phyloP scores from a whole-genome alignment of 2,329 filamentous ascomycete species.

The Dendrostoma leiphaemia region DNA sequence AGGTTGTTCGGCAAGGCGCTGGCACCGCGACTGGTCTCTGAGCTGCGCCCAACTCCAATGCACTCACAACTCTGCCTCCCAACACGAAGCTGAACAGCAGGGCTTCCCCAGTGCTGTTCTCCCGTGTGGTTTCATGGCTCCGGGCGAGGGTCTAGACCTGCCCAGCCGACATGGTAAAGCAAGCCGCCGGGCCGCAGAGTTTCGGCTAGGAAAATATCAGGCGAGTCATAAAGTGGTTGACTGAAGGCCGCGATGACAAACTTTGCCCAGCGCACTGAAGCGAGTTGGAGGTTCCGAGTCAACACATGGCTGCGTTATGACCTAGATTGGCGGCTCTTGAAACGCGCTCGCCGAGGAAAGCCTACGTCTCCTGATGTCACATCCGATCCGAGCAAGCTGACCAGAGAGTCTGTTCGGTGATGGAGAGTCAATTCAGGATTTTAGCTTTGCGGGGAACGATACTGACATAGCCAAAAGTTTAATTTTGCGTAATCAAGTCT shows the following conservation, averaged over 20 bases:
- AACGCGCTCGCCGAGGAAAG: background rate
- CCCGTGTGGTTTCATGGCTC: background rate
- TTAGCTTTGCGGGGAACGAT: background rate
- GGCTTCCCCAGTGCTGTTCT: background rate
- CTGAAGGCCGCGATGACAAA: too few relatives aligned
- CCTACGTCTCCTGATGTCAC: background rate
- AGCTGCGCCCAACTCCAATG: too few relatives aligned
- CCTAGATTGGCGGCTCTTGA: constrained; percentile 8
- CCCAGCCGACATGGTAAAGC: background rate
- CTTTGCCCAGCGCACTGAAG: too few relatives aligned
- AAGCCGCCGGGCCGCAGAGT: background rate
- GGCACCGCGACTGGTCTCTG: background rate
- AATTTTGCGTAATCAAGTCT: too few relatives aligned
- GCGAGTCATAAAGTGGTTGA: background rate
- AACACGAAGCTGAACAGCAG: background rate
- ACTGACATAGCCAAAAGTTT: too few relatives aligned
- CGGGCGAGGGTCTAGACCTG: background rate
- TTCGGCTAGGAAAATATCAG: background rate
- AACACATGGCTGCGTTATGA: background rate
- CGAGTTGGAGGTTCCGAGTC: too few relatives aligned
- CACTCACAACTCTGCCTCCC: background rate
- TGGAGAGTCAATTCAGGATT: background rate
- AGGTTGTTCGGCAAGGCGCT: background rate
- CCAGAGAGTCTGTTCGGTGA: background rate
- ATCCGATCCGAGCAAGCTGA: background rate